phyloP scores from a whole-genome alignment of 2,329 filamentous ascomycete genomes.

The Claviceps sp. region DNA sequence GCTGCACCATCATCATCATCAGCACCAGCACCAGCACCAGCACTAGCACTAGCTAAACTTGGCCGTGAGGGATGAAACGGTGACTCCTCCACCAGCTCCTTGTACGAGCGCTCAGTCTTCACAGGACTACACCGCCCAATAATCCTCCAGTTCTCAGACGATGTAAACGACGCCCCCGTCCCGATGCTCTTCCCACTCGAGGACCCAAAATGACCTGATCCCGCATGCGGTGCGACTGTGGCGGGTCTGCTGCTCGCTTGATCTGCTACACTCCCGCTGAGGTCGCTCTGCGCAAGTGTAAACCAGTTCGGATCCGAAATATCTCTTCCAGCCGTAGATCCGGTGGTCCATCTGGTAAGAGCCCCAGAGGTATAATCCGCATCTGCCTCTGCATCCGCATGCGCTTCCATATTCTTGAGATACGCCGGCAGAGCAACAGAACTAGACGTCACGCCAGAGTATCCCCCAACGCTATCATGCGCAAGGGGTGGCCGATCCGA shows the following conservation, averaged over 20 bases:
- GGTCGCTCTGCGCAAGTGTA: constrained; percentile 11
- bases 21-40: constrained; percentile 6
- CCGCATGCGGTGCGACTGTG: constrained; percentile 6
- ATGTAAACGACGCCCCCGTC: constrained; percentile 21
- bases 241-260: constrained; percentile 11
- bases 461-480: constrained; percentile 12
- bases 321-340: constrained; percentile 1
- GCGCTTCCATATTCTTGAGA: background rate
- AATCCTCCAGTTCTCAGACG: constrained; percentile 24
- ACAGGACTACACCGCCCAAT: constrained; percentile 11
- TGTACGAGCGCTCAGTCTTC: constrained; percentile 19
- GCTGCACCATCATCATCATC: constrained; percentile 3
- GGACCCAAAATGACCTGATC: constrained; percentile 7
- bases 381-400: background rate
- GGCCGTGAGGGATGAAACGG: constrained; percentile 26
- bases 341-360: constrained; percentile 5
- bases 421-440: constrained; percentile 18
- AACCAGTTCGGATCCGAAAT: constrained; percentile 10
- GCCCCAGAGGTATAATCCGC: background rate
- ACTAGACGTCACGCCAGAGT: constrained; percentile 20
- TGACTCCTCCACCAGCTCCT: constrained; percentile 19
- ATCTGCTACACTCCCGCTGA: constrained; percentile 12
- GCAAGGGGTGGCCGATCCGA: constrained; percentile 7
- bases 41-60: constrained; percentile 11
- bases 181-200: constrained; percentile 11